Evolutionary conservation across 345 rosid species (phyloP).

Genomic region (Syzygium aqueum): DNA sequence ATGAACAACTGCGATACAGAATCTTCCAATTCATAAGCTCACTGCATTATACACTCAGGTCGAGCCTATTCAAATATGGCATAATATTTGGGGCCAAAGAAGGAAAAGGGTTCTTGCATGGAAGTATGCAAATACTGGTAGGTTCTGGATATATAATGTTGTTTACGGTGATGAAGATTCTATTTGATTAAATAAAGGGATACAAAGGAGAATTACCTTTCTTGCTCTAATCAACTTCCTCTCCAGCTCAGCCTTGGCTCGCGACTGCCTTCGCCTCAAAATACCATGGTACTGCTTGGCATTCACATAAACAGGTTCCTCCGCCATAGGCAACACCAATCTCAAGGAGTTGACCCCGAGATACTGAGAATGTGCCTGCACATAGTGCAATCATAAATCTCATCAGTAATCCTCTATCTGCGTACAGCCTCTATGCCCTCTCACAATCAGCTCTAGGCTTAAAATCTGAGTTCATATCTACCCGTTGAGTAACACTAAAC

Average conservation of each 20-base stretch:
- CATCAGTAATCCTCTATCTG: neutral
- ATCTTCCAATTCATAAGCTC: neutral
- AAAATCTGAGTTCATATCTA: neutral
- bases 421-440: neutral
- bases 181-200: neutral
- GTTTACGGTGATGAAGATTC: neutral
- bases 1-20: neutral
- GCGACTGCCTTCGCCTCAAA: conserved; percentile 55
- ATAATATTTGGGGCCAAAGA: neutral
- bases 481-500: neutral
- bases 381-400: neutral
- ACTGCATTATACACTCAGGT: neutral
- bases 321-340: conserved; percentile 56
- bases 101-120: neutral
- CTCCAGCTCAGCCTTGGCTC: conserved; percentile 61
- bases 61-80: neutral
- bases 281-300: conserved; percentile 74
- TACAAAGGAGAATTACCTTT: conserved; percentile 24
- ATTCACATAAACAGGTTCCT: conserved; percentile 71
- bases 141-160: neutral
- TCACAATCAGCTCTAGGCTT: neutral
- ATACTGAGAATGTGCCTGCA: conserved; percentile 34
- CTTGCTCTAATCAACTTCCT: conserved; percentile 41
- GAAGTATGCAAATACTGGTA: neutral
- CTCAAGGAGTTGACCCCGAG: conserved; percentile 35